Evolutionary conservation across 768 basidiomycete species (phyloP).

Genomic region (Pulveroboletus sp.): DNA sequence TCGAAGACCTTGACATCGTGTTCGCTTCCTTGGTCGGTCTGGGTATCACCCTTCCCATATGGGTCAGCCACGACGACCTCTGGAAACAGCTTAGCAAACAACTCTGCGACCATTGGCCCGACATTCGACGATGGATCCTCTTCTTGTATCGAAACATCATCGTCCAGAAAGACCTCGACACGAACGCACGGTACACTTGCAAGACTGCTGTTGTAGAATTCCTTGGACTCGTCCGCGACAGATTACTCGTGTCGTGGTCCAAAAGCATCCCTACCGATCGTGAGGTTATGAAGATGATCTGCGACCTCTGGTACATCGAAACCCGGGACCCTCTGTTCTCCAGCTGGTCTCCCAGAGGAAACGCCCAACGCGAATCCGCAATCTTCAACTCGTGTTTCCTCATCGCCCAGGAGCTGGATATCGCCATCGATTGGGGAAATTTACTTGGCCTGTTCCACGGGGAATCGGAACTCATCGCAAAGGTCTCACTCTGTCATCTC

Average conservation of each 20-base stretch:
- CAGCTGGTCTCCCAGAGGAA: constrained; percentile 11
- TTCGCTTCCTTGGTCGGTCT: constrained; percentile 16
- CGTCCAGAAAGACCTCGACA: constrained; percentile 1
- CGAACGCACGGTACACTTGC: constrained; percentile 15
- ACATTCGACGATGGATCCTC: constrained; percentile 26
- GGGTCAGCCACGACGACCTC: constrained; percentile 17
- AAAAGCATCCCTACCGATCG: constrained; percentile 19
- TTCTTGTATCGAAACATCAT: constrained; percentile 18
- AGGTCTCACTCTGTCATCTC: constrained; percentile 22
- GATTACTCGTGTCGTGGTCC: constrained; percentile 26
- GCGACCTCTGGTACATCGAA: constrained; percentile 27
- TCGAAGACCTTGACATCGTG: constrained; percentile 9
- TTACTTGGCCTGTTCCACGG: constrained; percentile 20
- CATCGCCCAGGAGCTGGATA: constrained; percentile 20
- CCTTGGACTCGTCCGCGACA: constrained; percentile 23
- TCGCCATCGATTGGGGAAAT: constrained; percentile 20
- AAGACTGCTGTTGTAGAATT: constrained; percentile 25
- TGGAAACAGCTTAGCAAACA: constrained; percentile 10
- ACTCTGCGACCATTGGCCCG: constrained; percentile 18
- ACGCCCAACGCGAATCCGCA: constrained; percentile 26
- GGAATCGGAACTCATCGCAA: constrained; percentile 17
- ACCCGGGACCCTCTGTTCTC: constrained; percentile 20
- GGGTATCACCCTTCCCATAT: constrained; percentile 21
- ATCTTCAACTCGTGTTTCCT: constrained; percentile 27
- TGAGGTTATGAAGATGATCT: constrained; percentile 27